Base-by-base conservation (phyloP, 2,329 filamentous ascomycete species). In the Ascocoryne sarcoides region DNA sequence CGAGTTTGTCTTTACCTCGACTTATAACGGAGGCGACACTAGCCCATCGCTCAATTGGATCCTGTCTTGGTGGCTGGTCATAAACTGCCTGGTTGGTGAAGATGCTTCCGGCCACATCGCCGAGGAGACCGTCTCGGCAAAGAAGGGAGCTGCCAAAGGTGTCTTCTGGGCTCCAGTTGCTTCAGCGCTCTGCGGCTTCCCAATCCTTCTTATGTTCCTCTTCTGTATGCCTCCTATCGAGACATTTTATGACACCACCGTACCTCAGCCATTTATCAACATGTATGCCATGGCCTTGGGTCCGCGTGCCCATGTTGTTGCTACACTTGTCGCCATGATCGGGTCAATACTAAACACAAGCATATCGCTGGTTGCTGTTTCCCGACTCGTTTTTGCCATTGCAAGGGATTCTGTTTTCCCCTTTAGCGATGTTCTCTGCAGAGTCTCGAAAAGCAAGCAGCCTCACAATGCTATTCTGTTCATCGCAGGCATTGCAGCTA, bases 11-110 rank as follows among this genome's bases (percentile, higher is more conserved):
- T 78, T 79, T 54, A 71, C 76, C 61, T 67, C 71, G 10, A 77
- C 73, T 0, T 76, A 76, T 52, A 79, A 79, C 42, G 69, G 68
- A 2, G 73, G 69, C 9, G 70, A 69, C 9, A 69, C 70, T 1
- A 71, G 74, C 0, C 62, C 66, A 1, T 73, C 67, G 2, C 78
- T 75, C 74, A 78, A 79, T 52, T 78, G 74, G 75, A 76, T 74
- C 58, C 64, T 79, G 3, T 75, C 71, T 3, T 79, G 74, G 54
- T 67, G 75, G 18, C 73, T 74, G 1, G 78, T 75, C 1, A 74
- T 74, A 5, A 75, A 74, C 30, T 69, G 78, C 30, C 52, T 79
- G 40, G 76, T 79, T 37, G 75, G 75, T 2, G 78, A 76, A 39
- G 75, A 79, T 55, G 75, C 75, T 0, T 73, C 70, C 1, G 75